A percentile compares a stretch with the other conserved stretches of the same genome.
Evolutionary conservation across 2,329 filamentous ascomycete species (phyloP).

Genomic region (Botryotinia narcissicola): DNA sequence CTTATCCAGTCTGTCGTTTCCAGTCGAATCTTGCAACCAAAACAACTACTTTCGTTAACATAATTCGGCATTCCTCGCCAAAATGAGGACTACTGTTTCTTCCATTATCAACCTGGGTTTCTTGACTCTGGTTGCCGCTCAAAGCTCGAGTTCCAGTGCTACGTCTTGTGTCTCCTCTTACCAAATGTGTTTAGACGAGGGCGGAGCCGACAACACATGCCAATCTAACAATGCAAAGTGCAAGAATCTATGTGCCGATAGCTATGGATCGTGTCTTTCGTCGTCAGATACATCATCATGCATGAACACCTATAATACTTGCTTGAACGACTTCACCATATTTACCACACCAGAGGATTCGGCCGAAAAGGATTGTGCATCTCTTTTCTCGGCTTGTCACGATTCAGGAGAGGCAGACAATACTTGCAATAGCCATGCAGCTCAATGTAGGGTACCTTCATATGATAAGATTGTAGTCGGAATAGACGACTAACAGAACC

Average conservation of each 20-base stretch:
- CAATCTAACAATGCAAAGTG: conserved; percentile 21
- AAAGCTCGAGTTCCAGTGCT: not conserved
- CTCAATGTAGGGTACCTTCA: conserved; percentile 10
- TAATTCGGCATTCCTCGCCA: not conserved
- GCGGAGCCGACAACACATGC: conserved; percentile 23
- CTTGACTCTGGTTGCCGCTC: conserved; percentile 9
- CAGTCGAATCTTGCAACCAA: not conserved
- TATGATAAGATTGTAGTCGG: not conserved
- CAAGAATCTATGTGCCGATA: conserved; percentile 19
- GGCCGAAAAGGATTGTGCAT: conserved; percentile 24
- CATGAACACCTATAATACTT: conserved; percentile 6
- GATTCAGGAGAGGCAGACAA: conserved; percentile 21
- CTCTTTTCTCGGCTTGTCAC: conserved; percentile 21
- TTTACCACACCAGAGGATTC: conserved; percentile 20
- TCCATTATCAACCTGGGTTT: not conserved
- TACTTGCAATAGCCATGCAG: conserved; percentile 22
- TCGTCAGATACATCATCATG: not conserved
- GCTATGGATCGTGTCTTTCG: conserved; percentile 1
- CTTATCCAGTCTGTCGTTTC: not conserved
- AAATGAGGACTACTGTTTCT: not conserved
- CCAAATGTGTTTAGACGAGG: conserved; percentile 18
- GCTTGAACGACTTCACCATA: conserved; percentile 20
- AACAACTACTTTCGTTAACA: conserved; percentile 4
- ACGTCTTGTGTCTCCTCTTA: conserved; percentile 20
- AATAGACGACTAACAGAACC: not conserved